Conservation (phyloP, 306 rosid genomes). For the Vigna hirtella region DNA sequence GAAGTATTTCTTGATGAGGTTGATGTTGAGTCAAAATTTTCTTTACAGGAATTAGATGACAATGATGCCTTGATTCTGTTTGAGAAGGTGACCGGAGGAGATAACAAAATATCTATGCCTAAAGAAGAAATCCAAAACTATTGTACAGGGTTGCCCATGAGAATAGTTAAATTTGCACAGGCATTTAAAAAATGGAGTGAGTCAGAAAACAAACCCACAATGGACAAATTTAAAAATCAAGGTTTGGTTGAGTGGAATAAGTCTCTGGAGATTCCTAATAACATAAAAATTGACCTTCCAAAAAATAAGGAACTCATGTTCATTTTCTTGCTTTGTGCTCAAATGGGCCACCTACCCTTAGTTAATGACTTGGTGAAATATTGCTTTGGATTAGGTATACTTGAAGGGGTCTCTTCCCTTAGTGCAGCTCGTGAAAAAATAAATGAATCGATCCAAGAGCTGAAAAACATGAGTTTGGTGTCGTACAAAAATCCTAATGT, state of each 20-base stretch:
- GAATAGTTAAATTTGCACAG: not conserved
- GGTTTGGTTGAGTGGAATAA: not conserved
- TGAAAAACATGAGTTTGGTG: not conserved
- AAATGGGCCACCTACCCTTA: constrained; percentile 15
- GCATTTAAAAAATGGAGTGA: not conserved
- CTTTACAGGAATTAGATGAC: not conserved
- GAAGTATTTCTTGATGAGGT: not conserved
- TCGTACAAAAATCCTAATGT: not conserved
- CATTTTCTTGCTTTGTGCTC: constrained; percentile 30
- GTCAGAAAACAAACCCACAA: too few relatives aligned
- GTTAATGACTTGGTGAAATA: constrained; percentile 21
- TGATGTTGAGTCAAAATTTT: constrained; percentile 11
- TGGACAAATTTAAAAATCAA: not conserved
- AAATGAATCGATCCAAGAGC: not conserved
- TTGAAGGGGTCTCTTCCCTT: constrained; percentile 3
- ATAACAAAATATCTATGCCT: not conserved
- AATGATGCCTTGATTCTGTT: constrained; percentile 19
- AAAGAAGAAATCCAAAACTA: not conserved
- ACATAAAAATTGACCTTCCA: constrained; percentile 2
- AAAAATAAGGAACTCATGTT: constrained; percentile 14
- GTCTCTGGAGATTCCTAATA: not conserved
- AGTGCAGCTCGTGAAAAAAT: not conserved
- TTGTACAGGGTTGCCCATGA: constrained; percentile 10
- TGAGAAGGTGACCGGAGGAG: not conserved
- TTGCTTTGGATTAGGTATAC: constrained; percentile 31